These are phyloP conservation scores for Halophytophthora batemanensis DNA, from an alignment of 352 stramenopile species.

Conservation along the genomic window DNA sequence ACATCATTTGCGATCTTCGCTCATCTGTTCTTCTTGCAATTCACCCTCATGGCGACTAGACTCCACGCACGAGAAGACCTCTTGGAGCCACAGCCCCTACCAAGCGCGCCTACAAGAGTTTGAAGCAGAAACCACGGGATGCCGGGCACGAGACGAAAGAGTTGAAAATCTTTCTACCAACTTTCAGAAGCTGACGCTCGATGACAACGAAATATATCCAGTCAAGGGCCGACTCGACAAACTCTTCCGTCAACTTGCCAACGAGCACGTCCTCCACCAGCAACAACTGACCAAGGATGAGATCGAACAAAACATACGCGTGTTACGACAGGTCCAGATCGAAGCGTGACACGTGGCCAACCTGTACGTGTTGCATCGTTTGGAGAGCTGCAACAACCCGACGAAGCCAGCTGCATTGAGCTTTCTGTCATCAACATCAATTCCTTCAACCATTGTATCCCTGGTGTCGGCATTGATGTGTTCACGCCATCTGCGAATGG, in stretches of 20 bases:
- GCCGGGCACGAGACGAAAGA: neutral
- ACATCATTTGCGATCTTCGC: no score
- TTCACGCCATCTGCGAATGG: neutral
- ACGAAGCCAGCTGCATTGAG: neutral
- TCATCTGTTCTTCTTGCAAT: no score
- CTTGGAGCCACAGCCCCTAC: no score
- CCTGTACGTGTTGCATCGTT: neutral
- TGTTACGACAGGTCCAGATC: neutral
- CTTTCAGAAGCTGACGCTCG: neutral
- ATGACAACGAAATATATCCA: neutral
- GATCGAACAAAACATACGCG: neutral
- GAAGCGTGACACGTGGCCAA: neutral
- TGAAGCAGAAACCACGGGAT: neutral
- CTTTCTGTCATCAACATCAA: neutral
- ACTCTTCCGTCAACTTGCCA: neutral
- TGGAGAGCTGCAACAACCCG: neutral
- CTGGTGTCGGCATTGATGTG: neutral
- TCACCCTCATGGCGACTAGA: no score
- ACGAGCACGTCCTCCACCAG: neutral
- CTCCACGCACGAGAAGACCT: no score
- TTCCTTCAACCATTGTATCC: neutral
- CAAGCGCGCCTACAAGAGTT: no score
- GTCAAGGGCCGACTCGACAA: neutral
- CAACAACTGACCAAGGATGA: slow-evolving; percentile 1
- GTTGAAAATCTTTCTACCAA: neutral